These are phyloP conservation scores for Cocos nucifera DNA, from an alignment of 176 grass and related monocot species.

Conservation along the genomic window DNA sequence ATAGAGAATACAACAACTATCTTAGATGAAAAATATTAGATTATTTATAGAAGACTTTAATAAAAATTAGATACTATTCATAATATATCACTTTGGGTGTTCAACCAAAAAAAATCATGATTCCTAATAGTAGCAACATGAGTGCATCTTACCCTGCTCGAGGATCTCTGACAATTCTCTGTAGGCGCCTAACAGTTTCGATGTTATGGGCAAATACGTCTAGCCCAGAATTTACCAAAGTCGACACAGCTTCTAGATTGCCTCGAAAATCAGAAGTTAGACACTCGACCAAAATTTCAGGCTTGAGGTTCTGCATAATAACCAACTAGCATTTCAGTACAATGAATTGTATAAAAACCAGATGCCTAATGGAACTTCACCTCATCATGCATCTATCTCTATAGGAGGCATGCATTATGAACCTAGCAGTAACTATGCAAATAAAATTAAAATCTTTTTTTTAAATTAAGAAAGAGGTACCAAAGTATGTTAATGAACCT, in stretches of 20 bases:
- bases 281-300: constrained; percentile 76
- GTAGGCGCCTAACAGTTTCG: constrained; percentile 74
- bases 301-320: constrained; percentile 59
- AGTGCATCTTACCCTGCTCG: constrained; percentile 49
- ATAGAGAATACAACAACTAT: no score
- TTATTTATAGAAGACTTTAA: no score
- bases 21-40: no score
- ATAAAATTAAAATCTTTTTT: no score
- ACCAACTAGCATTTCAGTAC: not conserved
- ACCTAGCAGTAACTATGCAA: no score
- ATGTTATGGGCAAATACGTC: constrained; percentile 94
- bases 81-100: no score
- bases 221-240: constrained; percentile 61
- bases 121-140: not conserved
- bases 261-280: constrained; percentile 88
- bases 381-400: no score
- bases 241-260: constrained; percentile 53
- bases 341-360: no score
- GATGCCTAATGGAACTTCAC: no score
- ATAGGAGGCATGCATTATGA: no score
- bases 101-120: no score
- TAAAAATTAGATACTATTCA: no score
- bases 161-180: constrained; percentile 87
- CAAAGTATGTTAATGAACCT: constrained; percentile 31
- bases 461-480: not conserved